Evolutionary conservation across 352 stramenopile genomes (phyloP).

Genomic region (Pythium sukuiense): DNA sequence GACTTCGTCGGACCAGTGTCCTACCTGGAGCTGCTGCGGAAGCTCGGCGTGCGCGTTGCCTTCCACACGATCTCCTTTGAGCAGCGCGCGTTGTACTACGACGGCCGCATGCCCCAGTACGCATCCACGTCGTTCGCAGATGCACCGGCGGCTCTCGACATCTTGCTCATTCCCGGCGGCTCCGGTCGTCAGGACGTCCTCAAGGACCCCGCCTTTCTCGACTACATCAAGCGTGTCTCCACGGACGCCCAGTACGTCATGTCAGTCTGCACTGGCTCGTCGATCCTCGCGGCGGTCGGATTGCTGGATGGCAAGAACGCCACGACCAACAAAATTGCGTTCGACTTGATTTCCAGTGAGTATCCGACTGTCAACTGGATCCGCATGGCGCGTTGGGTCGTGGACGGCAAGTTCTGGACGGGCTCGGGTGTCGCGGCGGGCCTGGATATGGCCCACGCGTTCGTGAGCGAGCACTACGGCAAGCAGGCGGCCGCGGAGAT

Average conservation of each 20-base stretch:
- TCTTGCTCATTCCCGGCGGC: constrained; percentile 43
- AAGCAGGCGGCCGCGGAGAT: constrained; percentile 31
- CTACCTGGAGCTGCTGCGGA: constrained; percentile 55
- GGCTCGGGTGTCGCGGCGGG: constrained; percentile 57
- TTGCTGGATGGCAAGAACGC: not conserved
- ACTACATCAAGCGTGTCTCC: constrained; percentile 31
- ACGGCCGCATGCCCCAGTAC: constrained; percentile 38
- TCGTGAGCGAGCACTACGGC: constrained; percentile 36
- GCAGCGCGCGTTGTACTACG: constrained; percentile 31
- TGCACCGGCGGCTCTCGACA: constrained; percentile 30
- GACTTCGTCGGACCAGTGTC: constrained; percentile 54
- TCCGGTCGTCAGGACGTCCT: constrained; percentile 29
- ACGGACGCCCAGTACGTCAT: constrained; percentile 36
- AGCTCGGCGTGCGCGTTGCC: constrained; percentile 34
- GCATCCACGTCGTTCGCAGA: constrained; percentile 32
- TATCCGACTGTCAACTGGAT: constrained; percentile 52
- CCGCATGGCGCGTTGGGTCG: constrained; percentile 50
- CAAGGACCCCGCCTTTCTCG: constrained; percentile 35
- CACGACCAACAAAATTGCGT: constrained; percentile 56
- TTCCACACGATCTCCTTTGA: constrained; percentile 47
- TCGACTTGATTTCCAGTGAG: constrained; percentile 30
- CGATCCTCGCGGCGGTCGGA: not conserved
- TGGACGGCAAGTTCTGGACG: constrained; percentile 54
- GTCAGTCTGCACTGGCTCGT: constrained; percentile 27
- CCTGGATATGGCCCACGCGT: constrained; percentile 59